Evolutionary conservation across 2,329 filamentous ascomycete genomes (phyloP), one percentile per base, ranked within the genome.

Genomic region (Akanthomyces muscarius): DNA sequence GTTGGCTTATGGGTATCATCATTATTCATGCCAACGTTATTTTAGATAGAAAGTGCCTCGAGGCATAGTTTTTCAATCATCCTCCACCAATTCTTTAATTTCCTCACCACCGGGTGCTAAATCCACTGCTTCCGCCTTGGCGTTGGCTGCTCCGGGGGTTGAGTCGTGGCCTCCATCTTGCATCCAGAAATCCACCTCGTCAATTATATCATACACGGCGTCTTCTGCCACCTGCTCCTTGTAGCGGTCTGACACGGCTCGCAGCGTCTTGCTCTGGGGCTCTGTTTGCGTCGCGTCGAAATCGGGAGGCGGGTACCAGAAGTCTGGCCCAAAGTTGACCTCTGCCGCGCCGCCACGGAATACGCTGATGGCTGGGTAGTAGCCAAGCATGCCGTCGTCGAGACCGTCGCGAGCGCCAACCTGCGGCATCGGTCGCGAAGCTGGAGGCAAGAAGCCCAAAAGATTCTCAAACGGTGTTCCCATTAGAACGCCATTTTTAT

Each of bases 201-300:
- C 95, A 38, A 98, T 83, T 60, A 99, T 84, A 74, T 99, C 95
- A 73, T 92, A 97, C 36, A 97, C 84, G 28, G 97, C 82, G 71
- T 99, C 95, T 77, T 99, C 95, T 16, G 89, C 92, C 65, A 99
- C 93, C 78, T 98, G 94, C 73, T 99, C 93, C 64, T 87, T 86
- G 75, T 92, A 98, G 38, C 95, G 86, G 65, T 96, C 90, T 8
- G 86, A 84, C 25, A 97, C 80, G 0, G 90, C 80, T 41, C 85
- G 82, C 1, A 88, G 68, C 60, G 69, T 72, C n/a, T 71, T 70
- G 30, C 71, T 62, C 2, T 57, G 67, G 13, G 65, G 63, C n/a
- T 67, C 68, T 23, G 63, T 58, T 50, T 67, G 67, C 53, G 62
- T 82, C n/a, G 77, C 73, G 38, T 76, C 77, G 55, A 82, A 80